Conservation (phyloP, 2,329 filamentous ascomycete genomes). For the Diaporthe aspalathi region DNA sequence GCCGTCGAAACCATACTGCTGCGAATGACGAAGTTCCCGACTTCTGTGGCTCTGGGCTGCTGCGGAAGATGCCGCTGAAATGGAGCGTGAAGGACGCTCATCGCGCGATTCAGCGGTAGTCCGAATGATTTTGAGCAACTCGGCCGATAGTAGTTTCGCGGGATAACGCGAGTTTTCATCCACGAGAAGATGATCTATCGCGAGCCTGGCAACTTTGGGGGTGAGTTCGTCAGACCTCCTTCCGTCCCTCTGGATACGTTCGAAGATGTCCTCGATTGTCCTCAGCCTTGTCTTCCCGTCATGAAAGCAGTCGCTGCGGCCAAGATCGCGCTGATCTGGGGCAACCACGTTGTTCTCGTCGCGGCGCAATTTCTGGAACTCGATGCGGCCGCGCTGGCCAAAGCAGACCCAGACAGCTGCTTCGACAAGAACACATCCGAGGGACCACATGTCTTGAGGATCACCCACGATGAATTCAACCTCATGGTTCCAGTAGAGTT, state of each 20-base stretch:
- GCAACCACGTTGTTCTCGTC: not conserved
- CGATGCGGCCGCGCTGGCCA: not conserved
- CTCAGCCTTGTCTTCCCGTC: not conserved
- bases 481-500: constrained; percentile 1
- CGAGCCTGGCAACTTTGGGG: not conserved
- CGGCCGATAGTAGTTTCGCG: not conserved
- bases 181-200: not conserved
- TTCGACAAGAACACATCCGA: constrained; percentile 14
- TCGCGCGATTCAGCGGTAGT: not conserved
- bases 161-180: not conserved
- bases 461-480: not conserved
- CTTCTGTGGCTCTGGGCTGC: not conserved
- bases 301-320: constrained; percentile 4
- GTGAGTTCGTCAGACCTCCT: constrained; percentile 21
- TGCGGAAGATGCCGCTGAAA: not conserved
- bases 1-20: not conserved
- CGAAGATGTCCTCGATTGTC: not conserved
- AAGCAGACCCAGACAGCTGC: constrained; percentile 16
- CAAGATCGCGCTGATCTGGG: not conserved
- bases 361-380: not conserved
- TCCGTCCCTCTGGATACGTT: not conserved
- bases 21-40: not conserved
- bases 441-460: not conserved
- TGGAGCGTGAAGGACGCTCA: not conserved
- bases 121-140: not conserved